Conservation (phyloP, 2,329 filamentous ascomycete genomes). For the Alternaria sp. region DNA sequence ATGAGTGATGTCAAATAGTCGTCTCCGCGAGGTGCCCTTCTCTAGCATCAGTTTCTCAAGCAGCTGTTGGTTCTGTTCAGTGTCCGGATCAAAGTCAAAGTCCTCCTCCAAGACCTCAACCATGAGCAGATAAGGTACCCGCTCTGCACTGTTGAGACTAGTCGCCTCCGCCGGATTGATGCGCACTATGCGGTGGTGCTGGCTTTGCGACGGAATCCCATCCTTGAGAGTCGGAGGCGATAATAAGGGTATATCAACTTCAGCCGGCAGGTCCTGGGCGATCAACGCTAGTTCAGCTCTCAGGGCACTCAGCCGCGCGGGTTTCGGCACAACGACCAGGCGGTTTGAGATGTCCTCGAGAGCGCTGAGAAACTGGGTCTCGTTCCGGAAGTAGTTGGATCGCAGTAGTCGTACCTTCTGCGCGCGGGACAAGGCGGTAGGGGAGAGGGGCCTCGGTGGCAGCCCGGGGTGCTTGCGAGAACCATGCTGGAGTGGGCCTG, state of each 20-base stretch:
- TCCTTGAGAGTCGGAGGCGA: slow-evolving; percentile 77
- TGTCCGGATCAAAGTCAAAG: slow-evolving; percentile 81
- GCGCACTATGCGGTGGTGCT: slow-evolving; percentile 81
- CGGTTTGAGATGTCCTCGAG: slow-evolving; percentile 85
- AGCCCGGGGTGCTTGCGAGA: slow-evolving; percentile 62
- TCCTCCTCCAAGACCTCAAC: slow-evolving; percentile 82
- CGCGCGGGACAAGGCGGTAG: slow-evolving; percentile 66
- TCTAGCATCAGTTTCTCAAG: slow-evolving; percentile 70
- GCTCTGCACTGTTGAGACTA: slow-evolving; percentile 84
- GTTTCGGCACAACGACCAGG: slow-evolving; percentile 81
- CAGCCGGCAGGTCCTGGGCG: slow-evolving; percentile 79
- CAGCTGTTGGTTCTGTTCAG: slow-evolving; percentile 73
- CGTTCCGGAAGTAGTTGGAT: slow-evolving; percentile 82
- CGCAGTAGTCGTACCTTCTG: slow-evolving; percentile 76
- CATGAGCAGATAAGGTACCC: slow-evolving; percentile 85
- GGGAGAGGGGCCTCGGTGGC: slow-evolving; percentile 61
- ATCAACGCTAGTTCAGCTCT: slow-evolving; percentile 82
- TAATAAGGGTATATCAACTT: slow-evolving; percentile 83
- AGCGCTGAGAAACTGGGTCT: slow-evolving; percentile 81
- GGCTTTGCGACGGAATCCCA: slow-evolving; percentile 75
- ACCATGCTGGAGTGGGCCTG: slow-evolving; percentile 43
- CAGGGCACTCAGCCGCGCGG: slow-evolving; percentile 79
- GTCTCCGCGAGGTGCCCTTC: slow-evolving; percentile 62
- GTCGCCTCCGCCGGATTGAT: slow-evolving; percentile 85
- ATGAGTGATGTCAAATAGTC: slow-evolving; percentile 65